phyloP scores from a whole-genome alignment of 345 rosid genomes.

The Mallotus nudiflorus region DNA sequence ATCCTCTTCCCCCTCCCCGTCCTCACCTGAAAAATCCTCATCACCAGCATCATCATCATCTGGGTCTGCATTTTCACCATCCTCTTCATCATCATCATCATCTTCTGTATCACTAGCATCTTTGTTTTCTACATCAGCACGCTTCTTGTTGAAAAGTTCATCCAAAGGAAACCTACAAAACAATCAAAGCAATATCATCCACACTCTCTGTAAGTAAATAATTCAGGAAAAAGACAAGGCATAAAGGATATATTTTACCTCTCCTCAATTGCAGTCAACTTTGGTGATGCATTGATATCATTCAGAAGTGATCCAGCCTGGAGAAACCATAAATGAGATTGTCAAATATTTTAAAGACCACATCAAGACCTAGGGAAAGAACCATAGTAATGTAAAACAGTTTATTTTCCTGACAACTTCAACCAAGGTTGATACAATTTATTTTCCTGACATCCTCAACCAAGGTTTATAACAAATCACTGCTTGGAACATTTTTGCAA shows the following conservation, averaged over 20 bases:
- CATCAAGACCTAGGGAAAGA: too few relatives aligned
- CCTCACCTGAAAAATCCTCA: constrained; percentile 59
- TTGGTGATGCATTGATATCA: constrained; percentile 22
- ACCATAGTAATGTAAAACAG: too few relatives aligned
- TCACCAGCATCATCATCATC: constrained; percentile 47
- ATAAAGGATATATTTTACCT: too few relatives aligned
- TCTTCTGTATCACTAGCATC: constrained; percentile 55
- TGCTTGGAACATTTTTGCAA: not conserved
- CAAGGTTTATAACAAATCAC: not conserved
- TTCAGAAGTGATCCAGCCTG: constrained; percentile 40
- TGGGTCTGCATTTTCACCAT: constrained; percentile 29
- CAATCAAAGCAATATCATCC: too few relatives aligned
- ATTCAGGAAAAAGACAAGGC: too few relatives aligned
- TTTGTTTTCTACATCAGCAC: constrained; percentile 44
- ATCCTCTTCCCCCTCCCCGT: constrained; percentile 49
- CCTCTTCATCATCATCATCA: constrained; percentile 49
- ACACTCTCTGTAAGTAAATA: too few relatives aligned
- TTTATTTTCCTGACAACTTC: too few relatives aligned
- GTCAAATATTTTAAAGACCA: not conserved
- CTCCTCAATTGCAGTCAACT: constrained; percentile 34
- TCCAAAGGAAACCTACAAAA: constrained; percentile 44
- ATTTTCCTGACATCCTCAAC: not conserved
- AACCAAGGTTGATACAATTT: not conserved
- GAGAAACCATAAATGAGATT: constrained; percentile 10
- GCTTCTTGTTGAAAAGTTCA: constrained; percentile 39